Conservation (phyloP, 2,329 filamentous ascomycete genomes). For the Cercospora janseana region DNA sequence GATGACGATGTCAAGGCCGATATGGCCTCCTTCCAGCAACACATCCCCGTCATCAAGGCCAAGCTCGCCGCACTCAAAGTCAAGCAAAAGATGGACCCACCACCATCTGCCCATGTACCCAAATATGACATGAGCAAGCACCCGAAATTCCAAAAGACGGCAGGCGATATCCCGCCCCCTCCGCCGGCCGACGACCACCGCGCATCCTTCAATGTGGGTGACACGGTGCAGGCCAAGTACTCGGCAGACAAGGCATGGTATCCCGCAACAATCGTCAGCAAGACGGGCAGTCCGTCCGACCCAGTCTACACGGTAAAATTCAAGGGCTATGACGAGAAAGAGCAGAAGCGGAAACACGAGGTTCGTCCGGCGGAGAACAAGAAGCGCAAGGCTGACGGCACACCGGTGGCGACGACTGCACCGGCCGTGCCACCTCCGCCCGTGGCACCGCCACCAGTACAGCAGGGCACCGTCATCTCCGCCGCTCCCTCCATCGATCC, state of each 20-base stretch:
- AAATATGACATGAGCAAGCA: constrained; percentile 57
- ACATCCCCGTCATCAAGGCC: constrained; percentile 75
- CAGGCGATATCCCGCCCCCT: constrained; percentile 33
- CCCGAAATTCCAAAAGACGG: constrained; percentile 60
- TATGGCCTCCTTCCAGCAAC: constrained; percentile 75
- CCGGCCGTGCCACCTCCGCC: constrained; percentile 40
- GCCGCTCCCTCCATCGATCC: constrained; percentile 66
- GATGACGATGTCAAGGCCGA: constrained; percentile 75
- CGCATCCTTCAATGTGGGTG: constrained; percentile 76
- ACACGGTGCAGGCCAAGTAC: constrained; percentile 88
- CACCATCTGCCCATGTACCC: constrained; percentile 19
- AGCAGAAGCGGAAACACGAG: constrained; percentile 76
- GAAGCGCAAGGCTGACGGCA: constrained; percentile 74
- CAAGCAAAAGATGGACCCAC: constrained; percentile 42
- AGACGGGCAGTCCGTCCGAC: constrained; percentile 85
- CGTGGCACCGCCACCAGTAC: constrained; percentile 39
- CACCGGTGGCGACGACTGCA: constrained; percentile 45
- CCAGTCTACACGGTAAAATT: constrained; percentile 95
- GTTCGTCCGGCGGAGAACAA: constrained; percentile 68
- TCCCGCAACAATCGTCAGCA: constrained; percentile 85
- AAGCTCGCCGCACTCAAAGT: constrained; percentile 69
- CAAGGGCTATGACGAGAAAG: constrained; percentile 78
- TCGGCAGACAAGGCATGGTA: constrained; percentile 89
- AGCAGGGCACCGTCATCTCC: constrained; percentile 59
- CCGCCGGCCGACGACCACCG: constrained; percentile 39